These are phyloP conservation scores for Biscogniauxia sp. DNA, from an alignment of 2,329 filamentous ascomycete species.

Conservation along the genomic window DNA sequence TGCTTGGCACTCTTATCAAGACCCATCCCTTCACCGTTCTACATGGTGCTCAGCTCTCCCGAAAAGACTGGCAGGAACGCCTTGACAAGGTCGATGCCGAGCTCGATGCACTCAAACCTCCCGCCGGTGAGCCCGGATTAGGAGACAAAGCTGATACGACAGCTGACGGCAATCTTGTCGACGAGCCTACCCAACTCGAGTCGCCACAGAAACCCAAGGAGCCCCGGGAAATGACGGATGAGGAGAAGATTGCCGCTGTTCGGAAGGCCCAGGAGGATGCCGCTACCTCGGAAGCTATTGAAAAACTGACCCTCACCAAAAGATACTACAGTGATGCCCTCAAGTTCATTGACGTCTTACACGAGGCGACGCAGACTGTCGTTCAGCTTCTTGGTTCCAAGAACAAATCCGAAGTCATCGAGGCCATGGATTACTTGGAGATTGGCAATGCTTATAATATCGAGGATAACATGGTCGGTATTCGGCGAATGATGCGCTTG, in stretches of 20 bases:
- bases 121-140: slow-evolving; percentile 69
- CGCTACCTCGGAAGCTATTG: slow-evolving; percentile 83
- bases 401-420: slow-evolving; percentile 98
- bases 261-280: slow-evolving; percentile 83
- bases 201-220: slow-evolving; percentile 61
- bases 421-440: slow-evolving; percentile 98
- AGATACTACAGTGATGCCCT: slow-evolving; percentile 93
- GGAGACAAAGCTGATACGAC: slow-evolving; percentile 64
- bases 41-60: slow-evolving; percentile 81
- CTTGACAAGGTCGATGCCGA: slow-evolving; percentile 81
- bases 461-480: slow-evolving; percentile 87
- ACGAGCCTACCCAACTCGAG: slow-evolving; percentile 82
- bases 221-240: slow-evolving; percentile 67
- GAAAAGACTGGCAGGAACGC: slow-evolving; percentile 80
- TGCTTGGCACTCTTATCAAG: slow-evolving; percentile 82
- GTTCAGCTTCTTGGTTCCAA: slow-evolving; percentile 87
- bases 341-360: slow-evolving; percentile 88
- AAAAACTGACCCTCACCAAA: slow-evolving; percentile 81
- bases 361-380: slow-evolving; percentile 75
- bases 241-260: slow-evolving; percentile 70
- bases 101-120: slow-evolving; percentile 76
- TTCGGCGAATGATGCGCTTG: slow-evolving; percentile 89
- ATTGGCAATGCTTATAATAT: slow-evolving; percentile 95
- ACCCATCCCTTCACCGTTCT: slow-evolving; percentile 93
- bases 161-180: slow-evolving; percentile 57